Evolutionary conservation across 257 asterid species (phyloP).

Genomic region (Coffea eugenioides): DNA sequence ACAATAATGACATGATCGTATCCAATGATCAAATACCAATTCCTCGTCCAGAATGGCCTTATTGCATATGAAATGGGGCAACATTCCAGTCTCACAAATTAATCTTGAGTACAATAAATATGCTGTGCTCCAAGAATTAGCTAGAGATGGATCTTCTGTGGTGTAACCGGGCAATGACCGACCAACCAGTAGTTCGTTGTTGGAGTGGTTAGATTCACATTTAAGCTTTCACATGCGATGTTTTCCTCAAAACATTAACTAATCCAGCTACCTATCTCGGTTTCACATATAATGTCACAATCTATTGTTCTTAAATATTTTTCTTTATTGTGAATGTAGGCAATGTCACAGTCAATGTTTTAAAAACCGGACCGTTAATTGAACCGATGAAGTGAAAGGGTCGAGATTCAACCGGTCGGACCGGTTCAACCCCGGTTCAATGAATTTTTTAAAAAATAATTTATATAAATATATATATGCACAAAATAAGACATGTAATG

Average conservation of each 20-base stretch:
- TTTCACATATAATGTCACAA: slow-evolving; percentile 2
- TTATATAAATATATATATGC: too few relatives aligned
- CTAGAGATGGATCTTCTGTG: neutral
- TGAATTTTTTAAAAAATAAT: too few relatives aligned
- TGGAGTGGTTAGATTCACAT: slow-evolving; percentile 21
- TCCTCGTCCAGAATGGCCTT: neutral
- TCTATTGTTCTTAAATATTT: neutral
- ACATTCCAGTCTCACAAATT: neutral
- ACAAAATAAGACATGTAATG: too few relatives aligned
- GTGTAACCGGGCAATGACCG: too few relatives aligned
- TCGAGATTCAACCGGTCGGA: too few relatives aligned
- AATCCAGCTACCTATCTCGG: slow-evolving; percentile 9
- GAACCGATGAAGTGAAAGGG: too few relatives aligned
- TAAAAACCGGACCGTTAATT: too few relatives aligned
- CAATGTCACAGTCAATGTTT: too few relatives aligned
- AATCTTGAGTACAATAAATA: neutral
- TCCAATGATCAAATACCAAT: neutral
- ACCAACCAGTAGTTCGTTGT: neutral
- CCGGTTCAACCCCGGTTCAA: too few relatives aligned
- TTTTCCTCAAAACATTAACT: neutral
- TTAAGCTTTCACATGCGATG: slow-evolving; percentile 20
- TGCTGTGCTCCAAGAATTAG: neutral
- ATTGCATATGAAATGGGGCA: neutral
- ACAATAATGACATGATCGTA: neutral
- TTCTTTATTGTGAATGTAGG: neutral